These are phyloP conservation scores for Sanghuangporus sanghuang DNA, from an alignment of 1,284 basidiomycete genomes.

Conservation along the genomic window DNA sequence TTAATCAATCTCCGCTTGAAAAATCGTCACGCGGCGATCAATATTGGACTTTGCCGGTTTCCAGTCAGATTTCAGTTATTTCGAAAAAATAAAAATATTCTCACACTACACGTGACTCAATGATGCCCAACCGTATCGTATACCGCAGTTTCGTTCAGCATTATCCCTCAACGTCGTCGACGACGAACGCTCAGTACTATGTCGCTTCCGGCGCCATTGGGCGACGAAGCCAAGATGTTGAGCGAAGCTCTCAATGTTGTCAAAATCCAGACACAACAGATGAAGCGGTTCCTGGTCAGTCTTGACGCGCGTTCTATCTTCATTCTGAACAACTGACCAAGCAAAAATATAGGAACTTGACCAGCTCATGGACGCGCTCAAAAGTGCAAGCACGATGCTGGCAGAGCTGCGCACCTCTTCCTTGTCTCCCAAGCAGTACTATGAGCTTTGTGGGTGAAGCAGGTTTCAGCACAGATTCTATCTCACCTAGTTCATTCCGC, in stretches of 20 bases:
- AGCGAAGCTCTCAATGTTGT: constrained; percentile 81
- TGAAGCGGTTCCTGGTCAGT: constrained; percentile 86
- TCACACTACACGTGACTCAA: neutral
- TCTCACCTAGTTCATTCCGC: constrained; percentile 16
- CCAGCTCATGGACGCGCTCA: constrained; percentile 95
- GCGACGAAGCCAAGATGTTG: constrained; percentile 75
- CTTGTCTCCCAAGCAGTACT: constrained; percentile 92
- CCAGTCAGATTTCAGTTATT: no score
- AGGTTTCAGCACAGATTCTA: constrained; percentile 26
- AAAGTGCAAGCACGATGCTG: constrained; percentile 92
- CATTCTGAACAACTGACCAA: neutral
- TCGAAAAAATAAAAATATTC: no score
- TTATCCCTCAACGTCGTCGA: neutral
- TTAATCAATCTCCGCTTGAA: no score
- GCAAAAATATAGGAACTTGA: constrained; percentile 65
- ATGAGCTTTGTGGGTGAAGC: constrained; percentile 73
- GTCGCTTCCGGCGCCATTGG: constrained; percentile 28
- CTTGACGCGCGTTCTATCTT: constrained; percentile 2
- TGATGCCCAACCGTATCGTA: neutral
- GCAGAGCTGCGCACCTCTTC: constrained; percentile 90
- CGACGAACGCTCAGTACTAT: neutral
- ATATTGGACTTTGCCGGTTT: no score
- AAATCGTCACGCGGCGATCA: no score
- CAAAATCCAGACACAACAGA: constrained; percentile 90
- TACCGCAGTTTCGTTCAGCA: neutral